A percentile compares a stretch with the other conserved stretches of the same genome.
These are phyloP conservation scores for Neonectria sp. DNA, from an alignment of 2,329 filamentous ascomycete genomes.

Conservation along the genomic window DNA sequence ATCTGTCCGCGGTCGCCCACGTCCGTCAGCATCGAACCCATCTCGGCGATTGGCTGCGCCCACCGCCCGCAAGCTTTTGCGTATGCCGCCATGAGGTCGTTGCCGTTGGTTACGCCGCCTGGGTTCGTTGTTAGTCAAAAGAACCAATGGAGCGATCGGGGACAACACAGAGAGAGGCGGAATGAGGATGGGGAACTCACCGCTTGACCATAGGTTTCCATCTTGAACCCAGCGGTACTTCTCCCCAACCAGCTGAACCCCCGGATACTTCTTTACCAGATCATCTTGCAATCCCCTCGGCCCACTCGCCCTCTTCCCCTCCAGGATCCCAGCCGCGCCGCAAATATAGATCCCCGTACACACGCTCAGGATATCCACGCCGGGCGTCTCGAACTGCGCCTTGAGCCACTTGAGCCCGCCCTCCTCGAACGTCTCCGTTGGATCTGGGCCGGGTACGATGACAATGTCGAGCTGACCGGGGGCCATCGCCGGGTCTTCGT, in stretches of 20 bases:
- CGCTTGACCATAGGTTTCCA: slow-evolving; percentile 69
- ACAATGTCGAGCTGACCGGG: slow-evolving; percentile 67
- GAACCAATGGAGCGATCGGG: background rate
- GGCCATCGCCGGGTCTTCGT: slow-evolving; percentile 61
- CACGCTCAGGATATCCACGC: slow-evolving; percentile 65
- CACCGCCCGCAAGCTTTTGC: slow-evolving; percentile 61
- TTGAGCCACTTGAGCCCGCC: slow-evolving; percentile 60
- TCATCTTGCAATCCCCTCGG: slow-evolving; percentile 61
- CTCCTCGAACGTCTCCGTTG: slow-evolving; percentile 49
- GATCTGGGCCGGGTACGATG: slow-evolving; percentile 66
- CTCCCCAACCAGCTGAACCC: slow-evolving; percentile 60
- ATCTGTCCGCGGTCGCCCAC: slow-evolving; percentile 64
- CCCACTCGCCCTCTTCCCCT: slow-evolving; percentile 63
- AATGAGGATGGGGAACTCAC: slow-evolving; percentile 52
- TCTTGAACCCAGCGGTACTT: slow-evolving; percentile 66
- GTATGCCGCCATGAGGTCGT: slow-evolving; percentile 69
- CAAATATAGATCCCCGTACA: slow-evolving; percentile 67
- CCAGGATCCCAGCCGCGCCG: slow-evolving; percentile 63
- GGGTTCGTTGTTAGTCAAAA: background rate
- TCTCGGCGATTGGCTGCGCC: slow-evolving; percentile 60
- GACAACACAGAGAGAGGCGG: background rate
- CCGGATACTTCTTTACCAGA: slow-evolving; percentile 56
- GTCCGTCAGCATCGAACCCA: slow-evolving; percentile 61
- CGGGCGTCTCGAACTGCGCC: slow-evolving; percentile 54
- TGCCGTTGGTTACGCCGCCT: slow-evolving; percentile 71